Conservation (phyloP, 768 basidiomycete species). For the Tylopilus sp. region DNA sequence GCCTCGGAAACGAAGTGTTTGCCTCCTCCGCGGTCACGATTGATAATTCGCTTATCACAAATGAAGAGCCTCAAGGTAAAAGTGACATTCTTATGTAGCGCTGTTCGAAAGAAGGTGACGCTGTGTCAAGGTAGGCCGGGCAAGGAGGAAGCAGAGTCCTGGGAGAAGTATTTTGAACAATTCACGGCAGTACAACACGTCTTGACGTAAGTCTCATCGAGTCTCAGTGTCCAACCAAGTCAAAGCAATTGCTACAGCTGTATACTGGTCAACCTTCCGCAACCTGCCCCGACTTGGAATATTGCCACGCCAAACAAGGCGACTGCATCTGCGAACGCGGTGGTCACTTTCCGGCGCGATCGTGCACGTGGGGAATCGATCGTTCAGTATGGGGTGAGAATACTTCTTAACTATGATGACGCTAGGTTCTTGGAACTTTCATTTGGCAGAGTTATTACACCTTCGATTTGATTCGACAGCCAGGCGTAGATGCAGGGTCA, state of each 20-base stretch:
- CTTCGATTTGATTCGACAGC: constrained; percentile 22
- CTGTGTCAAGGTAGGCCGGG: constrained; percentile 10
- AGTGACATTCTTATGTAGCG: background rate
- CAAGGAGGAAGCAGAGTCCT: constrained; percentile 19
- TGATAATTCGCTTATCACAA: constrained; percentile 20
- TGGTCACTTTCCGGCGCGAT: constrained; percentile 24
- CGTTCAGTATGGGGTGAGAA: constrained; percentile 23
- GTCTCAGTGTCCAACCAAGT: background rate
- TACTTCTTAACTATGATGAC: background rate
- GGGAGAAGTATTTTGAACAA: constrained; percentile 20
- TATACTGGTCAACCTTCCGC: constrained; percentile 26
- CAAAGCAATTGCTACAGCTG: constrained; percentile 7
- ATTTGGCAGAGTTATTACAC: constrained; percentile 23
- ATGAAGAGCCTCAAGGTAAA: constrained; percentile 19
- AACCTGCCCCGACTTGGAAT: constrained; percentile 20
- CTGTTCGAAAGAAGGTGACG: constrained; percentile 3
- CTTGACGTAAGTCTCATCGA: constrained; percentile 16
- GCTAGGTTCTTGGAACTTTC: background rate
- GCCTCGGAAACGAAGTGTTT: constrained; percentile 26
- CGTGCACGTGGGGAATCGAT: constrained; percentile 22
- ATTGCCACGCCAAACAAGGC: constrained; percentile 19
- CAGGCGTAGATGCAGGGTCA: constrained; percentile 5
- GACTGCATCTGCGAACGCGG: constrained; percentile 23
- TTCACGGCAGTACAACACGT: constrained; percentile 25
- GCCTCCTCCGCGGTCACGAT: constrained; percentile 20